A percentile compares a stretch with the other conserved stretches of the same genome.
Evolutionary conservation across 1,284 basidiomycete genomes (phyloP).

Genomic region (Puccinia sorghi): DNA sequence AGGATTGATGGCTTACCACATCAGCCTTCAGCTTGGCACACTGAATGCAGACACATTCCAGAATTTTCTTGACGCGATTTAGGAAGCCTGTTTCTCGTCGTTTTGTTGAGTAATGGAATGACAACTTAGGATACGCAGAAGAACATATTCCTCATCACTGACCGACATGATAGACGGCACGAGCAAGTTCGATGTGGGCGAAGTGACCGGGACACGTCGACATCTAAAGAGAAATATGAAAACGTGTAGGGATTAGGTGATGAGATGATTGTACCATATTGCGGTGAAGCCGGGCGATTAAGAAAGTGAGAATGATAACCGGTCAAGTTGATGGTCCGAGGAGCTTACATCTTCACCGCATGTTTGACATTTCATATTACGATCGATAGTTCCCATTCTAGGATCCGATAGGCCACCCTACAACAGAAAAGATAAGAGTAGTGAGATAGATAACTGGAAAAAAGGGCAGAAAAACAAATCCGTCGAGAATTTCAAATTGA

Average conservation of each 20-base stretch:
- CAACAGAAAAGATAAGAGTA: slow-evolving; percentile 64
- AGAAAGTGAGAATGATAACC: neutral
- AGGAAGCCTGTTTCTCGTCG: slow-evolving; percentile 74
- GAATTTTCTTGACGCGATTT: slow-evolving; percentile 98
- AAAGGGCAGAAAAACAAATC: no score
- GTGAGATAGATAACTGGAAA: neutral
- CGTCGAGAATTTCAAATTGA: neutral
- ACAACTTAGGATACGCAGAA: neutral
- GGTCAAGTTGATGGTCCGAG: slow-evolving; percentile 67
- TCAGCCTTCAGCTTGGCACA: slow-evolving; percentile 98
- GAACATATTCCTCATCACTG: slow-evolving; percentile 55
- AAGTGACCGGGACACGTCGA: slow-evolving; percentile 81
- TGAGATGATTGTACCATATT: neutral
- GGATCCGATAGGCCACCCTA: slow-evolving; percentile 93
- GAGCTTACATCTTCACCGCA: slow-evolving; percentile 86
- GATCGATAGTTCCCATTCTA: slow-evolving; percentile 94
- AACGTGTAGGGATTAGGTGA: neutral
- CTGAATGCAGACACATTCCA: slow-evolving; percentile 97
- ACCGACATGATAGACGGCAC: slow-evolving; percentile 96
- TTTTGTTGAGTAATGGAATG: neutral
- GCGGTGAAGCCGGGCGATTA: neutral
- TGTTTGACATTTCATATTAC: slow-evolving; percentile 99
- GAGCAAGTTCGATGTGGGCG: slow-evolving; percentile 94
- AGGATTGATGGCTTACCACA: slow-evolving; percentile 70
- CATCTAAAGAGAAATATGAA: slow-evolving; percentile 50